Evolutionary conservation across 2,329 filamentous ascomycete genomes (phyloP).

Genomic region (Colletotrichum higginsianum): DNA sequence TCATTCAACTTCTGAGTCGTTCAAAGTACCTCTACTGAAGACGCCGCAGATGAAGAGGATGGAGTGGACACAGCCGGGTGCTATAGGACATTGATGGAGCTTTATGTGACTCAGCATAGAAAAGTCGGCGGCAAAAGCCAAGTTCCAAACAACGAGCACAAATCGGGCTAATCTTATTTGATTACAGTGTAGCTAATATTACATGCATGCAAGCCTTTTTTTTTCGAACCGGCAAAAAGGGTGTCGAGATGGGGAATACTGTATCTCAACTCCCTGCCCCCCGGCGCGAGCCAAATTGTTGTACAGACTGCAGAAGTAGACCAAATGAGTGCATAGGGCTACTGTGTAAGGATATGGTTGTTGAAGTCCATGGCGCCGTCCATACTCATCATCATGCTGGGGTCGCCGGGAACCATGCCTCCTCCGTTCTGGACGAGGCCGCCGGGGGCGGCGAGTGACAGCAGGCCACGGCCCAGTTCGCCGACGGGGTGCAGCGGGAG

Average conservation of each 20-base stretch:
- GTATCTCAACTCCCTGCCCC: conserved; percentile 25
- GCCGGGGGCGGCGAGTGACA: conserved; percentile 50
- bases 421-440: conserved; percentile 40
- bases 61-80: too few species aligned
- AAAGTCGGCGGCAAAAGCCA: too few species aligned
- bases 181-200: conserved; percentile 35
- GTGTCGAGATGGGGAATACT: background rate
- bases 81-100: too few species aligned
- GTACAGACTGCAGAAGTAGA: conserved; percentile 7
- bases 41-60: too few species aligned
- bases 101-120: too few species aligned
- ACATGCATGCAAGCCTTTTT: conserved; percentile 23
- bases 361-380: conserved; percentile 40
- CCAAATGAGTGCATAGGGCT: background rate
- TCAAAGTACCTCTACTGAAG: too few species aligned
- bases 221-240: background rate
- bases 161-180: conserved; percentile 2
- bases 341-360: conserved; percentile 41
- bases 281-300: conserved; percentile 13
- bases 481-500: conserved; percentile 85
- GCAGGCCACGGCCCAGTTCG: conserved; percentile 64
- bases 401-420: conserved; percentile 33
- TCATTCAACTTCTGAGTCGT: too few species aligned
- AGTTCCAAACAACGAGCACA: background rate
- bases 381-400: conserved; percentile 43